Conservation (phyloP, 352 stramenopile species). For the Phytophthora uliginosa region DNA sequence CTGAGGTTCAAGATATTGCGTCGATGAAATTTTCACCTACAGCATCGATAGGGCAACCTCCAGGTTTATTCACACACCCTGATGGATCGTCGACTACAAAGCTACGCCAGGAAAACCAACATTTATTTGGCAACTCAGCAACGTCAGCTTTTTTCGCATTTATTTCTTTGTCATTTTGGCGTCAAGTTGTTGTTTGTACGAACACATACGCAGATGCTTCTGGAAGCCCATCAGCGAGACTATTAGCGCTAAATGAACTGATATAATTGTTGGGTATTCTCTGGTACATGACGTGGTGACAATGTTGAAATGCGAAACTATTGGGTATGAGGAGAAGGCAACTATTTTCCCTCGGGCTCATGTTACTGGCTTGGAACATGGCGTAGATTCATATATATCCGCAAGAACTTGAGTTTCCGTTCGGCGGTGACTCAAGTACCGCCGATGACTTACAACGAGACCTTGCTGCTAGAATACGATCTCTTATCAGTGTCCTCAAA, state of each 20-base stretch:
- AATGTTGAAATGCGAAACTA: not conserved
- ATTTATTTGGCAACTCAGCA: slow-evolving; percentile 2
- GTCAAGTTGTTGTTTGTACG: not conserved
- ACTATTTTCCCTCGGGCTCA: too few relatives aligned
- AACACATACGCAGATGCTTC: not conserved
- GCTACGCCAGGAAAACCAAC: not conserved
- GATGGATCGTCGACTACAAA: slow-evolving; percentile 1
- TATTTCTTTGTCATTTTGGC: slow-evolving; percentile 1
- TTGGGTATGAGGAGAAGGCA: too few relatives aligned
- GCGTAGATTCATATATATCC: too few relatives aligned
- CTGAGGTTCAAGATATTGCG: slow-evolving; percentile 18
- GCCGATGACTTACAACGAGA: too few relatives aligned
- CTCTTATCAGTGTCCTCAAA: too few relatives aligned
- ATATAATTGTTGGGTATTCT: too few relatives aligned
- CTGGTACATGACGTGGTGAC: not conserved
- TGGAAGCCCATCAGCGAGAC: too few relatives aligned
- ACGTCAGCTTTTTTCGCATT: slow-evolving; percentile 7
- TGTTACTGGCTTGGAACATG: too few relatives aligned
- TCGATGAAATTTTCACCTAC: slow-evolving; percentile 7
- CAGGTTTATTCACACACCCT: slow-evolving; percentile 3
- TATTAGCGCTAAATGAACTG: too few relatives aligned
- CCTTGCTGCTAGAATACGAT: too few relatives aligned
- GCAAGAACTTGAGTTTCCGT: too few relatives aligned
- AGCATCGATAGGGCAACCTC: not conserved
- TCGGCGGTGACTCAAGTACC: too few relatives aligned